phyloP scores from a whole-genome alignment of 345 rosid genomes.

The Boechera retrofracta region DNA sequence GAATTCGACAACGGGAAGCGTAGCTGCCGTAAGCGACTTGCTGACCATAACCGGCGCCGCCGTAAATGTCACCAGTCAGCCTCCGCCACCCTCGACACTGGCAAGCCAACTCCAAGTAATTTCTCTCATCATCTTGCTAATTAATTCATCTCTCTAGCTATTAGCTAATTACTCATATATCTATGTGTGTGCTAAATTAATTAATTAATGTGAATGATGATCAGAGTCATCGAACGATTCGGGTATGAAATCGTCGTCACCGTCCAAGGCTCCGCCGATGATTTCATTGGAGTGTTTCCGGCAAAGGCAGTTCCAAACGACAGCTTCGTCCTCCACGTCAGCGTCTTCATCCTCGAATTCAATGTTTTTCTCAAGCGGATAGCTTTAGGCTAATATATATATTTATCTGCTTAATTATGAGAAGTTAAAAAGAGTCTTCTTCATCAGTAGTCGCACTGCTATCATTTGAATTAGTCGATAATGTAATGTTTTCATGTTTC shows the following conservation, averaged over 20 bases:
- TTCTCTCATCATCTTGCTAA: constrained; percentile 36
- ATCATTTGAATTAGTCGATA: too few species aligned
- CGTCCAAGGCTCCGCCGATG: constrained; percentile 69
- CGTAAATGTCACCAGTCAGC: constrained; percentile 68
- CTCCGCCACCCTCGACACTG: constrained; percentile 47
- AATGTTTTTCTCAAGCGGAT: constrained; percentile 70
- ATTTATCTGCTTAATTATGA: too few species aligned
- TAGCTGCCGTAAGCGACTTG: constrained; percentile 92
- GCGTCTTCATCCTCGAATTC: constrained; percentile 61
- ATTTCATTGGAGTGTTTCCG: constrained; percentile 83
- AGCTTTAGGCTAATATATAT: too few species aligned
- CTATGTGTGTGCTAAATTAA: neutral
- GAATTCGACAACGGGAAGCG: constrained; percentile 98
- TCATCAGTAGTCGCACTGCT: too few species aligned
- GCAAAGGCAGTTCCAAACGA: constrained; percentile 60
- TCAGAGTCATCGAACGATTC: constrained; percentile 70
- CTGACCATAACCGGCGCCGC: constrained; percentile 96
- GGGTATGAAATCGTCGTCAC: constrained; percentile 54
- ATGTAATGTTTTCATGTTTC: neutral
- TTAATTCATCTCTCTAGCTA: too few species aligned
- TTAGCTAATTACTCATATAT: neutral
- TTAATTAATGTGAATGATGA: neutral
- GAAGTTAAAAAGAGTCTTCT: too few species aligned
- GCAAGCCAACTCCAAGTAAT: constrained; percentile 58
- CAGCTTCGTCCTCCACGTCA: constrained; percentile 61